These are phyloP conservation scores for Phytopythium ostracodes DNA, from an alignment of 352 stramenopile species.

Conservation along the genomic window DNA sequence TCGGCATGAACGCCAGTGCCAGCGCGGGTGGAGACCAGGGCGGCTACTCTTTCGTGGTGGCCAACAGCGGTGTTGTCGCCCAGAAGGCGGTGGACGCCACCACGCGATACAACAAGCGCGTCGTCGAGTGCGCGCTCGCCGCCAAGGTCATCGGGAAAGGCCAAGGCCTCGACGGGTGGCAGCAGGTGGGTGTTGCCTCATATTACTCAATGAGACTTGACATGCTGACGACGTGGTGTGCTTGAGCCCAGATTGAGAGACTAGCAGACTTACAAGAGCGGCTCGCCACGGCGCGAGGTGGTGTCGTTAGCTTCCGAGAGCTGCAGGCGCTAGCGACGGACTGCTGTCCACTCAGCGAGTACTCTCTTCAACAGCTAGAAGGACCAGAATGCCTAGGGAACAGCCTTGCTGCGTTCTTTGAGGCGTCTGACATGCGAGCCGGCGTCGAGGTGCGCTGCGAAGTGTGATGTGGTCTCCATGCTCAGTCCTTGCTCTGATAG, in stretches of 20 bases:
- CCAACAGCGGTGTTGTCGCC: constrained; percentile 60
- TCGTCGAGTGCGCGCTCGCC: constrained; percentile 72
- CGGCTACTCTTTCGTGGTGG: constrained; percentile 63
- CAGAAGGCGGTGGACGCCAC: constrained; percentile 72
- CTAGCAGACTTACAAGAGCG: constrained; percentile 39
- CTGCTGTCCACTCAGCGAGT: constrained; percentile 23
- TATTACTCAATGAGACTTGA: too few species aligned
- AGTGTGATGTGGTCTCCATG: background rate
- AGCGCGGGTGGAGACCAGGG: constrained; percentile 1
- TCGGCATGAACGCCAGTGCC: background rate
- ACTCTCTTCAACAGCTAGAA: constrained; percentile 24
- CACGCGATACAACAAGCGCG: constrained; percentile 72
- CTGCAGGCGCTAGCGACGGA: constrained; percentile 22
- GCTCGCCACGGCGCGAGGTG: constrained; percentile 8
- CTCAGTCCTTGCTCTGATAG: background rate
- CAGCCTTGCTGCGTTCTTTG: constrained; percentile 24
- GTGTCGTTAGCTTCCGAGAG: constrained; percentile 14
- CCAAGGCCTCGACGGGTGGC: constrained; percentile 29
- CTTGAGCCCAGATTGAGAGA: constrained; percentile 26
- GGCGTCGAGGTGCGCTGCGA: constrained; percentile 25
- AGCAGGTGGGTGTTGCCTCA: constrained; percentile 19
- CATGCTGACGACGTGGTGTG: too few species aligned
- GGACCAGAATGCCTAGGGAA: constrained; percentile 12
- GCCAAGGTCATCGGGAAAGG: constrained; percentile 63
- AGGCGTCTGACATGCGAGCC: constrained; percentile 23